Base-by-base conservation (phyloP, 2,329 filamentous ascomycete species). In the Botrytis galanthina region DNA sequence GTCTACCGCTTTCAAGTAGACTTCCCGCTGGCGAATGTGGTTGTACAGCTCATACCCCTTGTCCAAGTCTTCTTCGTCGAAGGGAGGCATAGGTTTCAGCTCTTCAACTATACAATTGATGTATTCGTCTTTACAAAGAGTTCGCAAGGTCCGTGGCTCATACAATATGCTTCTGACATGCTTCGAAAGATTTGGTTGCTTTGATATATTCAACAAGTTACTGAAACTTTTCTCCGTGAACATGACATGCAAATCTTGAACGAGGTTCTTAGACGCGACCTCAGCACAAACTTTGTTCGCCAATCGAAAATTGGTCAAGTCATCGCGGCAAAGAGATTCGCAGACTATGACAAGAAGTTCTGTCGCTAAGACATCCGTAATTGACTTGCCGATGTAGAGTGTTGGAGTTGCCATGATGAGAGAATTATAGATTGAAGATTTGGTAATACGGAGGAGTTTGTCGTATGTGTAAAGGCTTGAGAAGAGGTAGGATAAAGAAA, bases 281-380 rank as follows among this genome's bases (percentile, higher is more conserved):
- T 54, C 51, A 10, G 51, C 67, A 32, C 67, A 70, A 44, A 22
- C 9, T 35, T 70, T 70, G 16, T 37, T 70, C 22, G 37, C 16
- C n/a, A 70, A 42, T 32, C 67, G 51, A 60, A 70, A 70, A 35
- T 22, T 44, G 10, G 20, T 16, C 37, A 70, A 37, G 12, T 54
- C 67, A 16, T 70, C 2, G 9, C 18, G 67, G 39, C 37, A 18
- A 44, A 70, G 37, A 32, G 37, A 44, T 14, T n/a, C 51, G 51
- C 67, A 70, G 37, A 70, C 32, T 20, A 60, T 22, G 2, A n/a
- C 22, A 44, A 70, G n/a, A 20, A 70, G n/a, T 60, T 70, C 67
- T 16, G 67, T 35, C 9, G 54, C 20, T 7, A 70, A 35, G n/a
- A 18, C 12, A 29, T 37, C 22, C n/a, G 32, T 57, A 26, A 70